These are phyloP conservation scores for Chytriomyces confervae DNA, from an alignment of 192 early-diverging fungal genomes.

Conservation along the genomic window DNA sequence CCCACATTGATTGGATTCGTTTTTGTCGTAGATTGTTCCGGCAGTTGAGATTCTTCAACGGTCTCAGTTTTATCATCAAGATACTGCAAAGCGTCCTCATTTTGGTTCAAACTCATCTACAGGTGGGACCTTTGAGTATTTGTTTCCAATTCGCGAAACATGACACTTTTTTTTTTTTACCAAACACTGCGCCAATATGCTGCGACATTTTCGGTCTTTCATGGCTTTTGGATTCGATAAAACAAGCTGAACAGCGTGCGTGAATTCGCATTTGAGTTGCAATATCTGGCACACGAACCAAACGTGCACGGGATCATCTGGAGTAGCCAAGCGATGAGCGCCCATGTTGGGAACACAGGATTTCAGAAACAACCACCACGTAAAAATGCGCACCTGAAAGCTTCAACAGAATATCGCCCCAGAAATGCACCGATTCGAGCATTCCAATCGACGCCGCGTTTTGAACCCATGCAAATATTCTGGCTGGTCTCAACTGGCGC, in stretches of 20 bases:
- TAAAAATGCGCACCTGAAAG: neutral
- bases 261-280: neutral
- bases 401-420: neutral
- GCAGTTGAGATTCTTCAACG: neutral
- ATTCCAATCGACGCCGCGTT: constrained; percentile 3
- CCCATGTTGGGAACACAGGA: neutral
- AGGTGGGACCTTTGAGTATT: neutral
- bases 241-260: neutral
- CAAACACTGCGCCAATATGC: neutral
- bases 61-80: no score
- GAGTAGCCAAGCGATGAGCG: neutral
- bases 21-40: neutral
- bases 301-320: neutral
- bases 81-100: neutral
- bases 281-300: neutral
- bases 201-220: neutral
- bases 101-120: neutral
- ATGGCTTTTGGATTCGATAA: neutral
- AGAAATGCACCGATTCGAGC: neutral
- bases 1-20: neutral
- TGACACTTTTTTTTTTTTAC: neutral
- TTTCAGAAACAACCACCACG: neutral
- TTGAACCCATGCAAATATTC: neutral
- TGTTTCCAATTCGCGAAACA: neutral
- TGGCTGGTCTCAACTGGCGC: neutral